These are phyloP conservation scores for Solanum microdontum DNA, from an alignment of 257 asterid species.

Conservation along the genomic window DNA sequence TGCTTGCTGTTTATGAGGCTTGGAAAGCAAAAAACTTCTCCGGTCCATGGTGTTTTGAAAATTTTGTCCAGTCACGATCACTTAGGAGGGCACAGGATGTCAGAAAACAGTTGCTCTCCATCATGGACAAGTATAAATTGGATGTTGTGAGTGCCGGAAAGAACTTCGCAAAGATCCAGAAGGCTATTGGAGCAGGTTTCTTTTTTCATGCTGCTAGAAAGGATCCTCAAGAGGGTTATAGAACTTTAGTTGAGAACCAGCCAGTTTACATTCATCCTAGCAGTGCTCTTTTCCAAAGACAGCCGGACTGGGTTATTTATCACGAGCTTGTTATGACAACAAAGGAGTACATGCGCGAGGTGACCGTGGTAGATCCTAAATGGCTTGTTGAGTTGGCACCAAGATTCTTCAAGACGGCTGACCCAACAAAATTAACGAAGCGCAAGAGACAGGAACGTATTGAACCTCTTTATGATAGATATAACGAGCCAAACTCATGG, in stretches of 20 bases:
- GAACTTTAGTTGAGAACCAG: conserved; percentile 80
- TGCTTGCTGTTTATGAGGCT: conserved; percentile 90
- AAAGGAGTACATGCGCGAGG: conserved; percentile 95
- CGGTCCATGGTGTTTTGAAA: conserved; percentile 92
- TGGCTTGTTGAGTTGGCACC: conserved; percentile 98
- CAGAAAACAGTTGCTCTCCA: conserved; percentile 74
- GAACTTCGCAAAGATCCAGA: conserved; percentile 67
- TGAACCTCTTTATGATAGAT: conserved; percentile 89
- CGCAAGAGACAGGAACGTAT: conserved; percentile 94
- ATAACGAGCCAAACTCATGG: conserved; percentile 93
- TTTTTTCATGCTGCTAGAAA: conserved; percentile 84
- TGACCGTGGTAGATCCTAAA: conserved; percentile 76
- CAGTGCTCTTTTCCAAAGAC: conserved; percentile 86
- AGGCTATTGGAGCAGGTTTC: conserved; percentile 91
- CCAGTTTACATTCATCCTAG: conserved; percentile 93
- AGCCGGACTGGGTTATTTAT: conserved; percentile 94
- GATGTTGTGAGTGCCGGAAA: conserved; percentile 82
- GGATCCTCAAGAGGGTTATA: conserved; percentile 91
- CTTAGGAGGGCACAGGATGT: conserved; percentile 89
- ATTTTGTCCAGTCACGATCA: conserved; percentile 78
- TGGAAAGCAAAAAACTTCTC: conserved; percentile 92
- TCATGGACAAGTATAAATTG: conserved; percentile 90
- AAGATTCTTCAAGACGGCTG: conserved; percentile 74
- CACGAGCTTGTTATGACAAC: conserved; percentile 94
- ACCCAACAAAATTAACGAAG: conserved; percentile 90